Percentiles rank a stretch among this genome's conserved stretches.
Conservation (phyloP, 306 rosid species). For the Oxytropis ochrocephala region DNA sequence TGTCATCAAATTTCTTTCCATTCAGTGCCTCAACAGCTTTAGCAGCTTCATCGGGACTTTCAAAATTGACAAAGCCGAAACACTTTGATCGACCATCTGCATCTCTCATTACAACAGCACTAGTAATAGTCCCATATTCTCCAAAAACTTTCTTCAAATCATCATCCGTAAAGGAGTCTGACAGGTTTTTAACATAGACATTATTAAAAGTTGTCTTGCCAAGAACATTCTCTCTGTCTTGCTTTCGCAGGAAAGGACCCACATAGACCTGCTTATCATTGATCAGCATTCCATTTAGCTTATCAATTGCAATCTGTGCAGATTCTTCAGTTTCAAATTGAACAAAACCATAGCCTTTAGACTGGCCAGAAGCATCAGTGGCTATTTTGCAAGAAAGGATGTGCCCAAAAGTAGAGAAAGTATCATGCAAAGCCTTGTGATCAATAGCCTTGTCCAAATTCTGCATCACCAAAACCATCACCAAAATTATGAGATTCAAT, state of each 20-base stretch:
- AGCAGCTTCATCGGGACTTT: constrained; percentile 56
- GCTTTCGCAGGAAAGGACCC: constrained; percentile 58
- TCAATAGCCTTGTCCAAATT: constrained; percentile 77
- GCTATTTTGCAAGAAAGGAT: constrained; percentile 61
- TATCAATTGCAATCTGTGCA: constrained; percentile 62
- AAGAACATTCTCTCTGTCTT: constrained; percentile 48
- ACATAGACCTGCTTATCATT: constrained; percentile 63
- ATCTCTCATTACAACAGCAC: constrained; percentile 58
- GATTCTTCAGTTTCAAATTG: constrained; percentile 57
- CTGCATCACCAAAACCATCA: constrained; percentile 29
- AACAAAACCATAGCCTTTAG: constrained; percentile 67
- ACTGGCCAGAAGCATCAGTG: constrained; percentile 41
- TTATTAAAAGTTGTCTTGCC: constrained; percentile 45
- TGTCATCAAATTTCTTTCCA: constrained; percentile 49
- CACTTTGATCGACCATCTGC: constrained; percentile 62
- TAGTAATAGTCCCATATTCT: constrained; percentile 38
- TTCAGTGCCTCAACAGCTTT: constrained; percentile 60
- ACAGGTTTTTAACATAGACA: constrained; percentile 55
- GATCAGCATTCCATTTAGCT: constrained; percentile 65
- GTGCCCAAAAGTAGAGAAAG: constrained; percentile 58
- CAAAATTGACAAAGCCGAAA: constrained; percentile 75
- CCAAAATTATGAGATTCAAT: background rate
- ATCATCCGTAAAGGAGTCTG: constrained; percentile 49
- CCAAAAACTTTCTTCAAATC: constrained; percentile 40
- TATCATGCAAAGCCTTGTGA: constrained; percentile 63